Evolutionary conservation across 768 basidiomycete genomes (phyloP).

Genomic region (Leccinum broughii): DNA sequence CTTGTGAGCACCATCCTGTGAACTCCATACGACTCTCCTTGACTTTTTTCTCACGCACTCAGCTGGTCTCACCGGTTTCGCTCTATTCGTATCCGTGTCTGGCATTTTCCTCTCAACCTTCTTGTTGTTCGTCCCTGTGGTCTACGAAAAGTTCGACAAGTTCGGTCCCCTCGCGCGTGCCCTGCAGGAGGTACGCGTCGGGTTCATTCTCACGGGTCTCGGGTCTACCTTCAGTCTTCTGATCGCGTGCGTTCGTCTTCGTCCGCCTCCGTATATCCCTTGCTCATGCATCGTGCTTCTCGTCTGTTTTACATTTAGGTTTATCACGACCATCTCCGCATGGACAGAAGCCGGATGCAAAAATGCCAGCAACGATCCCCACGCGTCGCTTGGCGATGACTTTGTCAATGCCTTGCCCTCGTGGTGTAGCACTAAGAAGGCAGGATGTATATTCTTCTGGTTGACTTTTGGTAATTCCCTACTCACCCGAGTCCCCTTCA

Average conservation of each 20-base stretch:
- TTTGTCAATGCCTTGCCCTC: slow-evolving; percentile 69
- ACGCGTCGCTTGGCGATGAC: slow-evolving; percentile 62
- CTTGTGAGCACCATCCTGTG: slow-evolving; percentile 59
- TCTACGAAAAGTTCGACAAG: slow-evolving; percentile 86
- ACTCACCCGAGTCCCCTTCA: background rate
- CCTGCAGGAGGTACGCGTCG: slow-evolving; percentile 78
- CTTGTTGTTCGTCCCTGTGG: slow-evolving; percentile 74
- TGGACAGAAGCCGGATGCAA: slow-evolving; percentile 93
- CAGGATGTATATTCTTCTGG: slow-evolving; percentile 90
- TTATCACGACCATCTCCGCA: slow-evolving; percentile 76
- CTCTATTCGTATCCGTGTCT: slow-evolving; percentile 73
- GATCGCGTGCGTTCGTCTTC: slow-evolving; percentile 61
- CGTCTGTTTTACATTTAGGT: slow-evolving; percentile 41
- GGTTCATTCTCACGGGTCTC: slow-evolving; percentile 76
- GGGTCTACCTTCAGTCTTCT: slow-evolving; percentile 69
- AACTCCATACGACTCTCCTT: slow-evolving; percentile 7
- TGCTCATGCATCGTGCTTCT: slow-evolving; percentile 16
- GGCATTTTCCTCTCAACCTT: slow-evolving; percentile 74
- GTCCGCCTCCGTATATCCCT: slow-evolving; percentile 2
- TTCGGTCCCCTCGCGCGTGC: slow-evolving; percentile 75
- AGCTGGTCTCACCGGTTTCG: slow-evolving; percentile 89
- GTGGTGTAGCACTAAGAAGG: slow-evolving; percentile 94
- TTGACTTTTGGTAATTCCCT: slow-evolving; percentile 60
- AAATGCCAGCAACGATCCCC: slow-evolving; percentile 76
- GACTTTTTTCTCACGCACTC: slow-evolving; percentile 11